Evolutionary conservation across 306 rosid species (phyloP).

Genomic region (Medicago ruthenica): DNA sequence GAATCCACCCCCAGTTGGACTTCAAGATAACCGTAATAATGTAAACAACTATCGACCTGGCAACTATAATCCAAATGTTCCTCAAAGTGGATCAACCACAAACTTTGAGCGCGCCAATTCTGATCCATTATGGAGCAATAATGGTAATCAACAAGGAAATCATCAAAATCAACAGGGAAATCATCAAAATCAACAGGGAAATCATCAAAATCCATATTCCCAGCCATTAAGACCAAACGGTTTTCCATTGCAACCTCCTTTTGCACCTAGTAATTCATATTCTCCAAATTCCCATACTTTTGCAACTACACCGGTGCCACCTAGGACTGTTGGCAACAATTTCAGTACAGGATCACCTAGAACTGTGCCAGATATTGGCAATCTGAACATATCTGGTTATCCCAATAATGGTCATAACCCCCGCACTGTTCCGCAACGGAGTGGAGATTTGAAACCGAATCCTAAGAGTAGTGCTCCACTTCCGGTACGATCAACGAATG

Average conservation of each 20-base stretch:
- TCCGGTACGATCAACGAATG: constrained; percentile 49
- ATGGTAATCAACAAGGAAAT: constrained; percentile 50
- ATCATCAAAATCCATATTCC: constrained; percentile 57
- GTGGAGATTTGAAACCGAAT: constrained; percentile 60
- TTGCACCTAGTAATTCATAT: constrained; percentile 52
- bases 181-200: constrained; percentile 40
- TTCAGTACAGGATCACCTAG: constrained; percentile 51
- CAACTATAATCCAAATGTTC: constrained; percentile 46
- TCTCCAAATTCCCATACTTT: constrained; percentile 54
- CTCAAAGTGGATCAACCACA: constrained; percentile 54
- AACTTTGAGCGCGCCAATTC: constrained; percentile 51
- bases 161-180: constrained; percentile 41
- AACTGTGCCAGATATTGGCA: constrained; percentile 61
- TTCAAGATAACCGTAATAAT: constrained; percentile 59
- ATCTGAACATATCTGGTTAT: constrained; percentile 58
- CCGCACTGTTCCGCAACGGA: constrained; percentile 49
- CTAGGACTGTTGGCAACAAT: constrained; percentile 60
- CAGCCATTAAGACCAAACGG: constrained; percentile 57
- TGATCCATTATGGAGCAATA: constrained; percentile 58
- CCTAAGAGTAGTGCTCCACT: constrained; percentile 47
- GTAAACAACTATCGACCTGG: constrained; percentile 46
- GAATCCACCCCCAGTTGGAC: constrained; percentile 55
- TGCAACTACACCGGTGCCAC: constrained; percentile 55
- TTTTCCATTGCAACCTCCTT: constrained; percentile 59
- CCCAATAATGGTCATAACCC: constrained; percentile 52